Percentiles rank a stretch among this genome's conserved stretches.
Conservation (phyloP, 2,329 filamentous ascomycete genomes). For the Trichoderma sp. region DNA sequence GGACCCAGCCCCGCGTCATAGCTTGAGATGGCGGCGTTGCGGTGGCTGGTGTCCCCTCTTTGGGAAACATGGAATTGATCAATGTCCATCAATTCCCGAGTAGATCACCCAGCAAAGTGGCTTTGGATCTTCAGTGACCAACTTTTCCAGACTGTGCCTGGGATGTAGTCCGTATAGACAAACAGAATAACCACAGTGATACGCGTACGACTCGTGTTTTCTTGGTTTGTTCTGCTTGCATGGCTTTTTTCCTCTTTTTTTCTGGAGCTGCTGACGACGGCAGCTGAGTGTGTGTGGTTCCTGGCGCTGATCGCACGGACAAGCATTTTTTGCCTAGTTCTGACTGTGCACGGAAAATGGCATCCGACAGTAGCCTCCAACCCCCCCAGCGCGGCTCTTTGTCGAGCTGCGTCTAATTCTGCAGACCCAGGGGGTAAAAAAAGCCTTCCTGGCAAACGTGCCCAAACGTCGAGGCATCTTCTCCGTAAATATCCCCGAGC, state of each 20-base stretch:
- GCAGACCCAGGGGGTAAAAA: not conserved
- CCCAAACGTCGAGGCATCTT: not conserved
- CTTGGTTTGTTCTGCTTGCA: not conserved
- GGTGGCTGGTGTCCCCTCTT: not conserved
- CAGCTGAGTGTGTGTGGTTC: conserved; percentile 8
- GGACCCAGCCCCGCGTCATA: not conserved
- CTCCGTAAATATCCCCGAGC: not conserved
- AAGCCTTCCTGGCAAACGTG: not conserved
- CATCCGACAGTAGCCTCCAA: not conserved
- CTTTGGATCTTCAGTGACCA: not conserved
- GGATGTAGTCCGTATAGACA: not conserved
- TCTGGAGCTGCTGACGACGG: conserved; percentile 18
- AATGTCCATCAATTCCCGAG: not conserved
- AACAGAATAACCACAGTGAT: not conserved
- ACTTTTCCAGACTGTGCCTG: not conserved
- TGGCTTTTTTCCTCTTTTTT: not conserved
- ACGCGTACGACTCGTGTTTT: not conserved
- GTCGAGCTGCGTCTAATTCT: not conserved
- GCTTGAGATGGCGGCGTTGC: not conserved
- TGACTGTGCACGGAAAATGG: conserved; percentile 13
- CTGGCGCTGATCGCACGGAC: conserved; percentile 7
- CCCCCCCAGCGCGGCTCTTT: not conserved
- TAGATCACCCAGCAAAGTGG: not conserved
- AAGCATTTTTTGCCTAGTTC: not conserved
- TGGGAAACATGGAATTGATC: not conserved